Conservation (phyloP, 139 green algal species). For the Auxenochlorella protothecoides region DNA sequence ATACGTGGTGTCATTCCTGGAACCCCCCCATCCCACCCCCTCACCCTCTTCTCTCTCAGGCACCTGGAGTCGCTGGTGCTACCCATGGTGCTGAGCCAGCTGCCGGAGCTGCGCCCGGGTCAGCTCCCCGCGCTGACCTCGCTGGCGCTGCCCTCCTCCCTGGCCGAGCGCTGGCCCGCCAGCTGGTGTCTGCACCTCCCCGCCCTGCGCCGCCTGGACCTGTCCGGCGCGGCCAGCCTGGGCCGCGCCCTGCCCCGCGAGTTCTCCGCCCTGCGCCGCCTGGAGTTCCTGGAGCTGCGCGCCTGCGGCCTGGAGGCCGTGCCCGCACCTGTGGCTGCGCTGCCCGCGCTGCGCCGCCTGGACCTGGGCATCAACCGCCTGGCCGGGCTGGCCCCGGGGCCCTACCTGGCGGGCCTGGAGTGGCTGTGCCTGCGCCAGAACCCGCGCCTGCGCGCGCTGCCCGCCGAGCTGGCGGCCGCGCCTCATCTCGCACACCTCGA, state of each 20-base stretch:
- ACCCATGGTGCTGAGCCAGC: constrained; percentile 5
- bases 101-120: constrained; percentile 8
- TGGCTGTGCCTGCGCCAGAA: constrained; percentile 5
- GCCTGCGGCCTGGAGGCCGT: constrained; percentile 7
- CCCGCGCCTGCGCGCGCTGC: constrained; percentile 5
- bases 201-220: constrained; percentile 7
- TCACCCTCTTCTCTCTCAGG: neutral
- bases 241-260: constrained; percentile 6
- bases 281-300: constrained; percentile 4
- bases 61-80: constrained; percentile 11
- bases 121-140: constrained; percentile 4
- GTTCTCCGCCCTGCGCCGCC: constrained; percentile 5
- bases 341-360: constrained; percentile 2
- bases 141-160: constrained; percentile 8
- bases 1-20: no score
- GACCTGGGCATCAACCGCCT: constrained; percentile 12
- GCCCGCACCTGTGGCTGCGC: constrained; percentile 2
- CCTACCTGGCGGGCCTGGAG: constrained; percentile 1
- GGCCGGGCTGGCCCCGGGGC: constrained; percentile 1
- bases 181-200: constrained; percentile 8
- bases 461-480: constrained; percentile 2
- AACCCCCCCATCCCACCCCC: no score
- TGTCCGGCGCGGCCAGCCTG: constrained; percentile 2
- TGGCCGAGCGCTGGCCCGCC: constrained; percentile 7
- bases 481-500: constrained; percentile 1